A percentile compares a stretch with the other conserved stretches of the same genome.
These are phyloP conservation scores for Ganoderma meredithae DNA, from an alignment of 1,284 basidiomycete species.

Conservation along the genomic window DNA sequence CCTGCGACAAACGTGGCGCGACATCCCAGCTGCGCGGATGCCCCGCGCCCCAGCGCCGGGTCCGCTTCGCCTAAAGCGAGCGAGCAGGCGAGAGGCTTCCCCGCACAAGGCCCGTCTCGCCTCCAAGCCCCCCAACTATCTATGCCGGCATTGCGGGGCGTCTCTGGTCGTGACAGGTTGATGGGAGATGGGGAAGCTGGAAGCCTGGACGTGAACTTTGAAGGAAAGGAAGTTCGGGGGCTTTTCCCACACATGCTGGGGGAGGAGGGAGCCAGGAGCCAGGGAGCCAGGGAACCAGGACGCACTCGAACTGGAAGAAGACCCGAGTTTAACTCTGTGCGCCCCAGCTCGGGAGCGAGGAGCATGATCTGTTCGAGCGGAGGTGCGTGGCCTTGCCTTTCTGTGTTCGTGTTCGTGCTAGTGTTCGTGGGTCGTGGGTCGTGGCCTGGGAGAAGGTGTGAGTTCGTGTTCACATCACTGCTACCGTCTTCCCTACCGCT, in stretches of 20 bases:
- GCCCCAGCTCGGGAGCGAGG: background rate
- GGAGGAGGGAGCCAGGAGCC: too few relatives aligned
- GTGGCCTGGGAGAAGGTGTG: background rate
- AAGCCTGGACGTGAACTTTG: too few relatives aligned
- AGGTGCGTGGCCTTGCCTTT: background rate
- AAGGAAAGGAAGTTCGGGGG: background rate
- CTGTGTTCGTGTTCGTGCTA: background rate
- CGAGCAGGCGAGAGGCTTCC: background rate
- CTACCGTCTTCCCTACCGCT: too few relatives aligned
- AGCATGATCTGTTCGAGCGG: background rate
- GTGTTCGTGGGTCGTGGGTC: background rate
- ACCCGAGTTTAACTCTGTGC: background rate
- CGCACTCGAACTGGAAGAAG: background rate
- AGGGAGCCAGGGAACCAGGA: background rate
- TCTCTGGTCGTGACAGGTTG: background rate
- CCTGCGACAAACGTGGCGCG: slow-evolving; percentile 5
- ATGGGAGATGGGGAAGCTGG: background rate
- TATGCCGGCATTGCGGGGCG: slow-evolving; percentile 10
- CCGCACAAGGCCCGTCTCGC: background rate
- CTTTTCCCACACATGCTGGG: background rate
- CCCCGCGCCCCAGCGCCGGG: background rate
- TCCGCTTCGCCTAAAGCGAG: background rate
- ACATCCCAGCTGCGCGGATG: background rate
- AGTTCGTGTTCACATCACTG: background rate
- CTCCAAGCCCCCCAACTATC: too few relatives aligned